Percentiles rank a stretch among this genome's conserved stretches.
phyloP scores from a whole-genome alignment of 2,329 filamentous ascomycete genomes.

The Thelonectria blattea region DNA sequence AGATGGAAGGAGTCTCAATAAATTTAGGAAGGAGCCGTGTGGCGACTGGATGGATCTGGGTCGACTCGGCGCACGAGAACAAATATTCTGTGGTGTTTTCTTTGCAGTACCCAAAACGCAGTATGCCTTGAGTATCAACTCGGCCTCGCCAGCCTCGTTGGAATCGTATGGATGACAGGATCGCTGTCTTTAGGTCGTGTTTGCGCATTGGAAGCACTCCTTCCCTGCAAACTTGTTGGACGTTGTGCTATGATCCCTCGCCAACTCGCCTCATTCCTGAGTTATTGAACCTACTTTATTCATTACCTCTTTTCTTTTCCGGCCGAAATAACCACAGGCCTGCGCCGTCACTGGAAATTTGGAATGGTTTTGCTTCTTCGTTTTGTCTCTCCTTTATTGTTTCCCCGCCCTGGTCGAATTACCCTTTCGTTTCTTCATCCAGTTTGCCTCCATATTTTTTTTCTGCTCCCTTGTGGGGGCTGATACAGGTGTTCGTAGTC shows the following conservation, averaged over 20 bases:
- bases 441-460: slow-evolving; percentile 2
- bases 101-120: no score
- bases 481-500: slow-evolving; percentile 21
- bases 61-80: not conserved
- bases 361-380: not conserved
- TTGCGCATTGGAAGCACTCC: not conserved
- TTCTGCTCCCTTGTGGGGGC: slow-evolving; percentile 14
- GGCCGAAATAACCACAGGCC: not conserved
- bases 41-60: not conserved
- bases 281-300: not conserved
- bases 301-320: not conserved
- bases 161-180: not conserved
- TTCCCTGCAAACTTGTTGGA: not conserved
- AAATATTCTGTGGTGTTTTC: not conserved
- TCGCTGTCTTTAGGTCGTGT: no score
- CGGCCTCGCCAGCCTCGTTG: no score
- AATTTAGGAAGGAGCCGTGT: not conserved
- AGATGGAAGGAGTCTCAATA: not conserved
- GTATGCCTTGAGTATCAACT: no score
- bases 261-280: not conserved
- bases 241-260: not conserved
- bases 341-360: not conserved
- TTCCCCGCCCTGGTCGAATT: not conserved
- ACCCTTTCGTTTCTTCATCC: not conserved
- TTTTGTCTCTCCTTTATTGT: not conserved